These are phyloP conservation scores for Dillenia suffruticosa DNA, from an alignment of 164 flowering plant genomes.

Conservation along the genomic window DNA sequence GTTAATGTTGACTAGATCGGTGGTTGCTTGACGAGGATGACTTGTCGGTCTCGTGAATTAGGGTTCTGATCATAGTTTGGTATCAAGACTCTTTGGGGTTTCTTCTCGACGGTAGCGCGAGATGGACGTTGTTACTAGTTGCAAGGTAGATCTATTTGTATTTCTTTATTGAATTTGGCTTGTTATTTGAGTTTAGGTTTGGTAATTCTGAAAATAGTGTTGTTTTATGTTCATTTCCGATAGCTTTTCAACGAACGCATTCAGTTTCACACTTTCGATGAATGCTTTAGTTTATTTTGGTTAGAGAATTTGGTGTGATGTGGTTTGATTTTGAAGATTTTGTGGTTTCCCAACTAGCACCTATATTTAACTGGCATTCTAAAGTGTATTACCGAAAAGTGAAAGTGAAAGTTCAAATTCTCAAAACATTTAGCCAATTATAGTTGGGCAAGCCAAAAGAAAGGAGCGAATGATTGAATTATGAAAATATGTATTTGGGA, in stretches of 20 bases:
- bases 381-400: no score
- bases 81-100: neutral
- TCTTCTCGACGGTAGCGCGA: neutral
- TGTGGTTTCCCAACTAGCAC: no score
- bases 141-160: constrained; percentile 32
- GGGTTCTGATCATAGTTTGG: neutral
- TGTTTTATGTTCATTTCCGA: neutral
- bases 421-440: no score
- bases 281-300: neutral
- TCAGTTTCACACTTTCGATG: neutral
- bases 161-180: neutral
- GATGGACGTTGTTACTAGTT: constrained; percentile 47
- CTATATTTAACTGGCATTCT: no score
- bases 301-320: no score
- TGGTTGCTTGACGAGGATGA: neutral
- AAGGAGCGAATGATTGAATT: no score
- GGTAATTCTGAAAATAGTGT: neutral
- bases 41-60: neutral
- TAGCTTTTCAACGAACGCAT: neutral
- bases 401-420: no score
- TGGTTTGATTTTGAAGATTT: no score
- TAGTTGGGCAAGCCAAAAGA: no score
- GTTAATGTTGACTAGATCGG: neutral
- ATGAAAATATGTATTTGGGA: no score
- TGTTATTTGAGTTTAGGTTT: neutral